Percentiles rank a stretch among this genome's conserved stretches.
Evolutionary conservation across 139 green algal genomes (phyloP).

Genomic region (Desmodesmus armatus): DNA sequence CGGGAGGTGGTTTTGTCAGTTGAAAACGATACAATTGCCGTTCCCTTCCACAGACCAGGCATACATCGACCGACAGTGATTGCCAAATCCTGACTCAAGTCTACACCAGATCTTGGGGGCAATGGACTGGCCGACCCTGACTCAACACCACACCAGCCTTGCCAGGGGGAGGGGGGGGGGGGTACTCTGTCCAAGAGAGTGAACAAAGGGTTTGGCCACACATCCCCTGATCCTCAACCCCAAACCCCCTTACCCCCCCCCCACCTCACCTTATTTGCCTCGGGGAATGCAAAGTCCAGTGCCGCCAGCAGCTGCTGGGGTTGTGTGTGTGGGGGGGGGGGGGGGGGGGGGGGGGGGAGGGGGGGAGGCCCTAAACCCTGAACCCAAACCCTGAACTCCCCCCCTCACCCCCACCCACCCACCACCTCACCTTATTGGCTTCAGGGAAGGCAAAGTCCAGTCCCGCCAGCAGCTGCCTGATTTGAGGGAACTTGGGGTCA

Average conservation of each 20-base stretch:
- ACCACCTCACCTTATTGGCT: conserved; percentile 44
- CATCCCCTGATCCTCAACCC: too few species aligned
- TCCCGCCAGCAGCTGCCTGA: conserved; percentile 35
- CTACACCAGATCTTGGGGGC: too few species aligned
- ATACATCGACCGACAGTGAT: conserved; percentile 45
- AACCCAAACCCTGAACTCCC: background rate
- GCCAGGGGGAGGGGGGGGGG: background rate
- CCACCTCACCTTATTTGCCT: conserved; percentile 43
- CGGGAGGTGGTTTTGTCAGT: too few species aligned
- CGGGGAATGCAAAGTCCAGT: conserved; percentile 48
- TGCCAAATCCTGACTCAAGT: too few species aligned
- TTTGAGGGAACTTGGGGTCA: conserved; percentile 44
- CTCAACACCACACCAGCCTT: conserved; percentile 41
- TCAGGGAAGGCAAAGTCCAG: conserved; percentile 48
- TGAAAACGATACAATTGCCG: too few species aligned
- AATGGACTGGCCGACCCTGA: conserved; percentile 27
- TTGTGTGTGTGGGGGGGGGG: conserved; percentile 32
- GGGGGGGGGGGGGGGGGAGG: too few species aligned
- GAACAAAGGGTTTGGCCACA: too few species aligned
- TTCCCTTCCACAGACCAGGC: conserved; percentile 46
- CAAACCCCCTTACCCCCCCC: too few species aligned
- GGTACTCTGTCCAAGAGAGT: too few species aligned
- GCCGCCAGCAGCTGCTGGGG: conserved; percentile 35
- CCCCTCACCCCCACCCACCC: too few species aligned
- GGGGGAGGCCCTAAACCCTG: too few species aligned